Base-by-base conservation (phyloP, 306 rosid genomes). In the Carpinus fangiana region DNA sequence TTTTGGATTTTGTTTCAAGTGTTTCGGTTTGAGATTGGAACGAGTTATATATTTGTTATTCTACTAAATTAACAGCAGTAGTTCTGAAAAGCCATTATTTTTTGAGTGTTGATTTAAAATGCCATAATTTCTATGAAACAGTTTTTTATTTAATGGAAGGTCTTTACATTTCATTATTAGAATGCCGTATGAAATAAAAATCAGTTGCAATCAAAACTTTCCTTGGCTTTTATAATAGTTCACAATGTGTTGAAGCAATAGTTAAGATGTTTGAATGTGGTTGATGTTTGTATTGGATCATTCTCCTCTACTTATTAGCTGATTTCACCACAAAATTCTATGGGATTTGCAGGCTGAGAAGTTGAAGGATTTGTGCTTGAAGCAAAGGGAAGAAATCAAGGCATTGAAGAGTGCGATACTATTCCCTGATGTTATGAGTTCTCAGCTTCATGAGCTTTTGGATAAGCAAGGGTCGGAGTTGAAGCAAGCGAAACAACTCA, bases 371-470 rank as follows among this genome's bases (percentile, higher is more conserved):
- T 83, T 96, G 82, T 96, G 99, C 72, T 86, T 93, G 87, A 96
- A 88, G 71, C 99, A 96, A 83, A 90, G 94, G 88, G 99, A 96
- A 80, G 99, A 96, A 84, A 96, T 96, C 36, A 91, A 89, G 74
- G 83, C 98, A 20, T 77, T 96, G 81, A 96, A 96, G 86, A 89
- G 74, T 71, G 89, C 98, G 1, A 79, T 96, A 53, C 78, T 95
- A 57, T 95, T 95, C 68, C 99, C 99, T 9, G 99, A 95, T 79
- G 90, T 84, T 10, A 80, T 84, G 90, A 93, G 88, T 83, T 88
- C 90, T 72, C 90, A 93, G 86, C 97, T 91, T 82, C 96, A 95
- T 75, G 88, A 83, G 62, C 81, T 95, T 56, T 12, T 93, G 34
- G 94, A 89, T 85, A 89, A 91, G 87, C 98, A 95, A 86, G 90